phyloP scores from a whole-genome alignment of 768 basidiomycete species.

The Phaeolepiota aurea region DNA sequence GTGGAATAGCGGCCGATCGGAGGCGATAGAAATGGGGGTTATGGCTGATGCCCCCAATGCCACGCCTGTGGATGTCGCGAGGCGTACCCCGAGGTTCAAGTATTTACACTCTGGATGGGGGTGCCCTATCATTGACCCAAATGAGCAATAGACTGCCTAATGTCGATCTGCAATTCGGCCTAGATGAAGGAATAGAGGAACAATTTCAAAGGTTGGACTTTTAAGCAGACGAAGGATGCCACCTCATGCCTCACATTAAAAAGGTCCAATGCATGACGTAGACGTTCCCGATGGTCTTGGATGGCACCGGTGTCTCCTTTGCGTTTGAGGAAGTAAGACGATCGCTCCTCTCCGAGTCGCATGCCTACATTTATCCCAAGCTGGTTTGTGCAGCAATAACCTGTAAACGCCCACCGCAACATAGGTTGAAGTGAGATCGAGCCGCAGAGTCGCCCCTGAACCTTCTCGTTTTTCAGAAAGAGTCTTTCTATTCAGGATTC shows the following conservation, averaged over 20 bases:
- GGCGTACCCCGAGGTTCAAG: no score
- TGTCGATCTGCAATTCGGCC: no score
- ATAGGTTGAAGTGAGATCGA: conserved; percentile 78
- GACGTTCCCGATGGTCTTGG: conserved; percentile 9
- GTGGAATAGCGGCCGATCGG: no score
- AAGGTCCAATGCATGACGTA: conserved; percentile 15
- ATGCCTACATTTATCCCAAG: conserved; percentile 82
- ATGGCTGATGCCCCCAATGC: no score
- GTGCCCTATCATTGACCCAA: no score
- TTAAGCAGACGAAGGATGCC: no score
- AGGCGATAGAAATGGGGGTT: no score
- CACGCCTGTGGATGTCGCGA: no score
- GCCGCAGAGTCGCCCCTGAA: conserved; percentile 51
- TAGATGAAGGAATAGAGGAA: no score
- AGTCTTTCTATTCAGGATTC: not conserved
- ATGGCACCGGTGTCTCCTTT: conserved; percentile 10
- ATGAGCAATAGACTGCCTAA: no score
- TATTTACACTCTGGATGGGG: no score
- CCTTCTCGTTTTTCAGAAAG: conserved; percentile 5
- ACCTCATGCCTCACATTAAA: conserved; percentile 16
- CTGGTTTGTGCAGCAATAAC: conserved; percentile 59
- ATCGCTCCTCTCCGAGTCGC: conserved; percentile 61
- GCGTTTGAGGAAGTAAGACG: conserved; percentile 16
- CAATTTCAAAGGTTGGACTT: no score
- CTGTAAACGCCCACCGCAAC: conserved; percentile 80